Evolutionary conservation across 2,329 filamentous ascomycete species (phyloP), one percentile per base, ranked within the genome.

Genomic region (Xylariomycetidae sp.): DNA sequence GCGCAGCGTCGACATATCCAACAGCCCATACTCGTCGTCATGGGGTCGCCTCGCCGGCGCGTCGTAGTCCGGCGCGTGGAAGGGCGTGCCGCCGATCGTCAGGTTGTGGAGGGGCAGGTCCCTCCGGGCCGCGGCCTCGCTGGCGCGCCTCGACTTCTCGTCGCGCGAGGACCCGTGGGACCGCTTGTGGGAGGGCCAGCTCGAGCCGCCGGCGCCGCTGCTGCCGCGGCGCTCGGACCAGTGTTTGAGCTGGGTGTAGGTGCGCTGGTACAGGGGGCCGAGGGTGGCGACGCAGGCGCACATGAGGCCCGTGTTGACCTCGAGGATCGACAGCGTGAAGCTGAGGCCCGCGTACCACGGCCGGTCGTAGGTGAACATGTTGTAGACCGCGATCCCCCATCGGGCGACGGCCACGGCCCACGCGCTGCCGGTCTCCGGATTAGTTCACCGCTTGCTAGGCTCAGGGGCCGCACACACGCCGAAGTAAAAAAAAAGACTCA

Each of bases 221-320:
- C 17, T 22, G 14, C 18, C 31, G 11, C 28, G 31, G 33, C 43
- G 37, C 14, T 41, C 38, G 11, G 30, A 28, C 39, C 37, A 42
- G 25, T 37, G 31, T 23, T 25, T 35, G 23, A 45, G 27, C 4
- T 30, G 36, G 12, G 34, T 33, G 9, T 36, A 45, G n/a, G 38
- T 36, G 9, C 35, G 3, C 20, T 45, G 44, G 42, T 42, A 48
- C 3, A 48, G 35, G 5, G 46, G 46, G 6, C 39, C 34, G 4
- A 47, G 27, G 8, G 44, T 46, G 7, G 44, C 44, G 3, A 40
- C 37, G 31, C 46, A 49, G 14, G 38, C 42, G 30, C 46, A 49
- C 26, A 49, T 44, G 28, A 49, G 42, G n/a, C 46, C 46, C 7
- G 42, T 44, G 34, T 49, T 38, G 6, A 48, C 33, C 32, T 49